A percentile compares a stretch with the other conserved stretches of the same genome.
phyloP scores from a whole-genome alignment of 78 protist species.

The Cyanophora paradoxa region DNA sequence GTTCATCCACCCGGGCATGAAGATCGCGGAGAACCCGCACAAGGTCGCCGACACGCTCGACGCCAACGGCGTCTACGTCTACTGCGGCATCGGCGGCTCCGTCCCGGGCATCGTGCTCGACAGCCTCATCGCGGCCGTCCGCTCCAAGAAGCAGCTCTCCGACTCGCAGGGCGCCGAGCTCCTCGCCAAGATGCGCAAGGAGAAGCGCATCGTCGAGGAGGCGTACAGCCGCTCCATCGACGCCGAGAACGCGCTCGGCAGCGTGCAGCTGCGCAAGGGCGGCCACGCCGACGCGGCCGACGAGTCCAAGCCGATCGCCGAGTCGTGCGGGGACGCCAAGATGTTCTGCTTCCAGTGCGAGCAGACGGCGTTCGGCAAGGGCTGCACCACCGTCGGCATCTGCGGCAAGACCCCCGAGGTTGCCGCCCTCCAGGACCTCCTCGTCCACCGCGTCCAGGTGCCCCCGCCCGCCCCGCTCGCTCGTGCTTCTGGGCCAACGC shows the following conservation, averaged over 20 bases:
- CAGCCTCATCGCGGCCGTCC: too few relatives aligned
- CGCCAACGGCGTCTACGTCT: too few relatives aligned
- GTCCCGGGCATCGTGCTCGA: too few relatives aligned
- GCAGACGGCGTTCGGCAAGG: slow-evolving; percentile 51
- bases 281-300: neutral
- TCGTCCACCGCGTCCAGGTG: slow-evolving; percentile 27
- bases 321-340: too few relatives aligned
- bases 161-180: slow-evolving; percentile 2
- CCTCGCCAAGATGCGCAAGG: too few relatives aligned
- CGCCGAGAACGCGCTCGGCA: too few relatives aligned
- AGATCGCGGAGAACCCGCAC: neutral
- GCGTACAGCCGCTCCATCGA: neutral
- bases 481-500: too few relatives aligned
- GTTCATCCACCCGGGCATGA: neutral
- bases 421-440: slow-evolving; percentile 66
- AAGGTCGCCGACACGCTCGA: neutral
- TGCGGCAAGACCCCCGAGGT: slow-evolving; percentile 63
- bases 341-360: slow-evolving; percentile 83
- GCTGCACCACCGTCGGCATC: slow-evolving; percentile 51
- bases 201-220: neutral
- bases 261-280: neutral
- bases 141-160: too few relatives aligned
- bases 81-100: too few relatives aligned
- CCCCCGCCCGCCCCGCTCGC: too few relatives aligned
- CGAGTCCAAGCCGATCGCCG: neutral